phyloP scores from a whole-genome alignment of 2,329 filamentous ascomycete species.

The Trichoderma koningii region DNA sequence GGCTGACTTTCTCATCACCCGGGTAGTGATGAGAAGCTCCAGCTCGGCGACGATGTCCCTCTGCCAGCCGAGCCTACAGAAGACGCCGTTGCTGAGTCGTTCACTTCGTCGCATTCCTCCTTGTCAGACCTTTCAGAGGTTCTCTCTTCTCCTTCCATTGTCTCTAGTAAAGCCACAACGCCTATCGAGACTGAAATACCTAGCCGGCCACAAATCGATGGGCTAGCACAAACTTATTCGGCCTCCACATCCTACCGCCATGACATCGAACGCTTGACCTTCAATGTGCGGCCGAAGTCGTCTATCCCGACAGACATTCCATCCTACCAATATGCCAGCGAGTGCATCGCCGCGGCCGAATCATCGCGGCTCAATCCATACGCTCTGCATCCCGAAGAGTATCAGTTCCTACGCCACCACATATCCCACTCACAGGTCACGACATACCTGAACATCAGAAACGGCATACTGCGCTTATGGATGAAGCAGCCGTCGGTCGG shows the following conservation, averaged over 20 bases:
- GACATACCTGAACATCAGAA: slow-evolving; percentile 93
- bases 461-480: slow-evolving; percentile 91
- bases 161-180: slow-evolving; percentile 66
- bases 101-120: slow-evolving; percentile 56
- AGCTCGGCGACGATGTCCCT: slow-evolving; percentile 30
- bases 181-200: slow-evolving; percentile 49
- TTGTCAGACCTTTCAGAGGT: slow-evolving; percentile 58
- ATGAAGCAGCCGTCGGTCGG: slow-evolving; percentile 79
- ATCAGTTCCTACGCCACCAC: slow-evolving; percentile 74
- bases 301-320: slow-evolving; percentile 79
- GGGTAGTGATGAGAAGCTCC: slow-evolving; percentile 32
- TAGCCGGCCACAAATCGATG: slow-evolving; percentile 32
- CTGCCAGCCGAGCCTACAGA: slow-evolving; percentile 30
- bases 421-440: slow-evolving; percentile 89
- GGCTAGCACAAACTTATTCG: slow-evolving; percentile 28
- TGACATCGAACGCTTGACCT: slow-evolving; percentile 44
- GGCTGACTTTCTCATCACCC: slow-evolving; percentile 4
- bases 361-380: slow-evolving; percentile 89
- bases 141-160: slow-evolving; percentile 55
- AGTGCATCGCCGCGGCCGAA: slow-evolving; percentile 88
- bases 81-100: slow-evolving; percentile 42
- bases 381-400: slow-evolving; percentile 81
- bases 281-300: slow-evolving; percentile 70
- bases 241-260: slow-evolving; percentile 34
- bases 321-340: slow-evolving; percentile 78